Evolutionary conservation across 2,329 filamentous ascomycete genomes (phyloP).

Genomic region (Fonsecaea nubica): DNA sequence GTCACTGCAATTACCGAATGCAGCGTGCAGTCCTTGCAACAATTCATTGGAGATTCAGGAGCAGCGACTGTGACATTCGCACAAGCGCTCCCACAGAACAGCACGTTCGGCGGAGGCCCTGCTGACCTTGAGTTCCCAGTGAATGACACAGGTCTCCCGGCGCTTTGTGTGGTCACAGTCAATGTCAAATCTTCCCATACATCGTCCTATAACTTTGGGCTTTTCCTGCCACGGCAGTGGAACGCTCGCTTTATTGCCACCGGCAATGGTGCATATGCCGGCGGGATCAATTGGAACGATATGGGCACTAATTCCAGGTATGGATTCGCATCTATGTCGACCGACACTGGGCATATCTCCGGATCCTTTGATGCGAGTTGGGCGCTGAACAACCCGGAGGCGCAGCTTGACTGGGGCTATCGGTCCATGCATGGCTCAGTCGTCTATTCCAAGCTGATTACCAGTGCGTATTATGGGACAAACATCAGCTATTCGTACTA

Average conservation of each 20-base stretch:
- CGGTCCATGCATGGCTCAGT: slow-evolving; percentile 47
- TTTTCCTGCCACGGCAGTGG: slow-evolving; percentile 50
- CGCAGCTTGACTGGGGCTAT: slow-evolving; percentile 49
- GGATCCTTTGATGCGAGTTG: slow-evolving; percentile 45
- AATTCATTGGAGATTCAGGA: neutral
- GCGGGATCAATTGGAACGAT: slow-evolving; percentile 57
- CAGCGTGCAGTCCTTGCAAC: neutral
- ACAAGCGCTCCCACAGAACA: slow-evolving; percentile 5
- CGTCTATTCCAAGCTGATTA: slow-evolving; percentile 39
- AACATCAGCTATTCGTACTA: slow-evolving; percentile 53
- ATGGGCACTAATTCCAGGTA: slow-evolving; percentile 50
- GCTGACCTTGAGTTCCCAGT: slow-evolving; percentile 10
- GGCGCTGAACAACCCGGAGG: slow-evolving; percentile 50
- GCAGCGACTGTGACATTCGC: neutral
- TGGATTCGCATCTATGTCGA: slow-evolving; percentile 53
- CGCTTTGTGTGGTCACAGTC: slow-evolving; percentile 48
- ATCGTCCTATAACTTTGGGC: slow-evolving; percentile 48
- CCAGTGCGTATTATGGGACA: slow-evolving; percentile 22
- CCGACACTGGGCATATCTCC: slow-evolving; percentile 55
- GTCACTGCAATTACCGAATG: neutral
- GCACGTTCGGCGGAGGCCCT: slow-evolving; percentile 7
- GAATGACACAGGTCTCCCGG: slow-evolving; percentile 40
- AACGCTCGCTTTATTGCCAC: slow-evolving; percentile 45
- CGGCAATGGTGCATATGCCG: slow-evolving; percentile 56
- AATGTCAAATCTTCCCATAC: slow-evolving; percentile 47